These are phyloP conservation scores for Nicotiana obtusifolia DNA, from an alignment of 257 asterid genomes.

Conservation along the genomic window DNA sequence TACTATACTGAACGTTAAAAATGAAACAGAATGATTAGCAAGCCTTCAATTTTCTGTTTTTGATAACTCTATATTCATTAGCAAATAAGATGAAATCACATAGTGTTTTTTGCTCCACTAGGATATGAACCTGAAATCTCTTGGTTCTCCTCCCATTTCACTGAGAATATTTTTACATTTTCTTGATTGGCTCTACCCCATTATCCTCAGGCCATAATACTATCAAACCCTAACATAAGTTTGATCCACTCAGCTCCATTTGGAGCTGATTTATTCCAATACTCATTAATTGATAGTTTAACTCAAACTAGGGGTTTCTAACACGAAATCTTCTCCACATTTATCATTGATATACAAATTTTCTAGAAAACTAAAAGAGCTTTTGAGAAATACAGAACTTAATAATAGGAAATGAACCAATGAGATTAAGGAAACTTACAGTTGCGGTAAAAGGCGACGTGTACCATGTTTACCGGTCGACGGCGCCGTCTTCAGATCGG, in stretches of 20 bases:
- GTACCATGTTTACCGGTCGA: conserved; percentile 23
- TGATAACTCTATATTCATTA: neutral
- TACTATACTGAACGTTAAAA: neutral
- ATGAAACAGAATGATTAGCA: neutral
- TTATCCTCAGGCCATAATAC: neutral
- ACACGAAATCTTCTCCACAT: neutral
- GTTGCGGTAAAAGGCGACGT: conserved; percentile 37
- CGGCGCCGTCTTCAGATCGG: conserved; percentile 13
- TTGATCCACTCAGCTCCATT: neutral
- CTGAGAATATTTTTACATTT: too few relatives aligned
- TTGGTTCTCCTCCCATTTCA: too few relatives aligned
- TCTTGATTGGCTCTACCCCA: too few relatives aligned
- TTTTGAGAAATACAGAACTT: neutral
- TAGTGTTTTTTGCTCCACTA: too few relatives aligned
- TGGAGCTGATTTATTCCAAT: neutral
- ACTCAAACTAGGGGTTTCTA: neutral
- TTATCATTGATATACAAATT: neutral
- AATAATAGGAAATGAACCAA: neutral
- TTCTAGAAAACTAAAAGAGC: neutral
- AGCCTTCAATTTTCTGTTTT: neutral
- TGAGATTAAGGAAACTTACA: conserved; percentile 18
- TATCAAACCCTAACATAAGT: neutral
- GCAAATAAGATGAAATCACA: too few relatives aligned
- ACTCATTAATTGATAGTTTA: neutral
- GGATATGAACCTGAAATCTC: too few relatives aligned